Evolutionary conservation across 1,284 basidiomycete genomes (phyloP).

Genomic region (Clitocybe nebularis): DNA sequence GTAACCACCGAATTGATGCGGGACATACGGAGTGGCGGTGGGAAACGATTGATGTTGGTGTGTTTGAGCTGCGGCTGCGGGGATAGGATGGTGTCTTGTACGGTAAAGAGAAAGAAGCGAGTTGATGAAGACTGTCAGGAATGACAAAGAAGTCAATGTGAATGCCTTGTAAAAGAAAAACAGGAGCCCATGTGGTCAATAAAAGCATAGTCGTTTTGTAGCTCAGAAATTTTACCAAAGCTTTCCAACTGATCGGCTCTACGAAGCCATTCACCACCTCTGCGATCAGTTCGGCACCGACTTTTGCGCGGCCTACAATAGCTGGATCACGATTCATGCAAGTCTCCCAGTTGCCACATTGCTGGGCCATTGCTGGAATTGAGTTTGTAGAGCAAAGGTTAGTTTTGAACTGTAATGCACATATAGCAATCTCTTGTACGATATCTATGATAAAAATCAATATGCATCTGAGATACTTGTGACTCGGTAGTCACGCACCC

Average conservation of each 20-base stretch:
- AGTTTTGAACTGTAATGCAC: conserved; percentile 72
- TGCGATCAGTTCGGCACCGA: conserved; percentile 92
- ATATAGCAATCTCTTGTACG: conserved; percentile 85
- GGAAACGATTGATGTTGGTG: conserved; percentile 32
- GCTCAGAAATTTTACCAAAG: conserved; percentile 57
- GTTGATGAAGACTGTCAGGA: conserved; percentile 82
- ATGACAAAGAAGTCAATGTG: conserved; percentile 73
- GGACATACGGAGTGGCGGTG: conserved; percentile 39
- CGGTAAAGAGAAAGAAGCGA: conserved; percentile 75
- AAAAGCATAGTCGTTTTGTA: conserved; percentile 9
- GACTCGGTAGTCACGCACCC: conserved; percentile 60
- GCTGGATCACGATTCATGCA: conserved; percentile 95
- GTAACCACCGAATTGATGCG: conserved; percentile 43
- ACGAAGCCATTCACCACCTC: conserved; percentile 96
- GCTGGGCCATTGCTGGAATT: conserved; percentile 80
- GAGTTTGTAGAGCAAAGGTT: conserved; percentile 78
- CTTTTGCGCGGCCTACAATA: conserved; percentile 82
- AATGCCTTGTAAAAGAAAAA: conserved; percentile 61
- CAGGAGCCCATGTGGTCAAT: conserved; percentile 16
- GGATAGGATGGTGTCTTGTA: conserved; percentile 46
- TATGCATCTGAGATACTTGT: neutral
- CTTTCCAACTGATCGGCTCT: conserved; percentile 96
- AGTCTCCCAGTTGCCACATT: conserved; percentile 88
- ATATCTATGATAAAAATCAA: conserved; percentile 52
- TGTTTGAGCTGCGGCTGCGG: conserved; percentile 20